Percentiles rank a stretch among this genome's conserved stretches.
Evolutionary conservation across 2,329 filamentous ascomycete genomes (phyloP).

Genomic region (Hypoxylon sp.): DNA sequence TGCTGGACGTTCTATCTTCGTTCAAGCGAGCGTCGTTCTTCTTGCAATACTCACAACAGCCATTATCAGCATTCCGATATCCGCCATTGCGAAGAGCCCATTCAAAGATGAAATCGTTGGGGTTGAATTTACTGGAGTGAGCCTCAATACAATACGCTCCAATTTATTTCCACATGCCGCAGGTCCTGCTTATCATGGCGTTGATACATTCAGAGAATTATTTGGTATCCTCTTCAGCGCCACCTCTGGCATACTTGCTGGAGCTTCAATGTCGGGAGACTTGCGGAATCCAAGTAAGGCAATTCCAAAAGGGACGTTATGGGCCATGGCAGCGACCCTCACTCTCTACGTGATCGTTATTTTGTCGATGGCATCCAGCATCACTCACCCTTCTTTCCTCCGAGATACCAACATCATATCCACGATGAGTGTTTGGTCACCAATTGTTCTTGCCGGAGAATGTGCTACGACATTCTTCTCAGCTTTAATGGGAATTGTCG

Average conservation of each 20-base stretch:
- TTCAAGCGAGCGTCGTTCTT: conserved; percentile 83
- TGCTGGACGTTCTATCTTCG: conserved; percentile 84
- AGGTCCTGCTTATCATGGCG: conserved; percentile 72
- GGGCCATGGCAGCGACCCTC: conserved; percentile 82
- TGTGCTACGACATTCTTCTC: conserved; percentile 88
- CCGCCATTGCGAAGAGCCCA: conserved; percentile 76
- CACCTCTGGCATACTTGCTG: conserved; percentile 73
- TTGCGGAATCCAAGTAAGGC: conserved; percentile 85
- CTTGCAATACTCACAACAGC: conserved; percentile 79
- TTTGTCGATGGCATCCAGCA: conserved; percentile 81
- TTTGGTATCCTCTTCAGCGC: conserved; percentile 89
- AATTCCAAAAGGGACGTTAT: conserved; percentile 87
- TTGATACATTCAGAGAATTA: conserved; percentile 82
- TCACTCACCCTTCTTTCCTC: conserved; percentile 80
- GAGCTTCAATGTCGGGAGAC: conserved; percentile 92
- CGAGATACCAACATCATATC: conserved; percentile 84
- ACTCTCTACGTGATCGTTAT: conserved; percentile 82
- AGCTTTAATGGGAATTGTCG: conserved; percentile 88
- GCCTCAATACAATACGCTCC: conserved; percentile 75
- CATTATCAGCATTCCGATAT: conserved; percentile 85
- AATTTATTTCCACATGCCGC: conserved; percentile 81
- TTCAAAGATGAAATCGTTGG: conserved; percentile 74
- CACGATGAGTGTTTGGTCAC: conserved; percentile 81
- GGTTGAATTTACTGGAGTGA: conserved; percentile 85
- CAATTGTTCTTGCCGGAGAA: conserved; percentile 83